Base-by-base conservation (phyloP, 2,329 filamentous ascomycete genomes). In the Hypomyces perniciosus region DNA sequence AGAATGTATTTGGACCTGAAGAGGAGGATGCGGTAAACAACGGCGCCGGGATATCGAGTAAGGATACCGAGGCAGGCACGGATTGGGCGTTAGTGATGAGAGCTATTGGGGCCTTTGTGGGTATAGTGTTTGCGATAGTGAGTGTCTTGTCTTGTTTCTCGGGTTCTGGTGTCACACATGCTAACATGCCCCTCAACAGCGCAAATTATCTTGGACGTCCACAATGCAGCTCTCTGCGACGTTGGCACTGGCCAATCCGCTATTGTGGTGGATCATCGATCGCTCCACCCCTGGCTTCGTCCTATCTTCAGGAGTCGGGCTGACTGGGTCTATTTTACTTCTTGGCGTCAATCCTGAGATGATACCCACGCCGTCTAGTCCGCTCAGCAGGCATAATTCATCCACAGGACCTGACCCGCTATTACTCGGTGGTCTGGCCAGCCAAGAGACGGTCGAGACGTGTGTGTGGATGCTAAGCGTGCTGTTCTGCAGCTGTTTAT, bases 201-300 rank as follows among this genome's bases (percentile, higher is more conserved):
- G 93, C 57, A 89, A 88, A 68, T 80, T 96, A 8, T 88, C 90
- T 1, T 99, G 93, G 93, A 81, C 91, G 61, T 96, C 91, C 7
- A 93, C 90, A 1, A 81, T 96, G n/a, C 93, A 99, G 69, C 84
- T 95, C 20, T 95, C 91, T 1, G 70, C 95, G 28, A 93, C 91
- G 1, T 83, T 99, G 44, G 88, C 90, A 26, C 81, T 97, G 53
- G 89, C 87, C 20, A 97, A 97, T 65, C 92, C 93, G 1, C 86
- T 93, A 8, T 74, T 99, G 13, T 99, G 93, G 93, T 99, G 95
- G 70, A 77, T 97, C 27, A 87, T 99, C 63, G 93, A 99, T 70
- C 88, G 92, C 46, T 93, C 90, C 43, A 84, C 83, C 58, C 80
- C 90, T 0, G 93, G 93, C 4, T 86, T 97, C 59, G 72, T 93